phyloP scores from a whole-genome alignment of 139 green algal species.

The Chlamydomonas applanata region DNA sequence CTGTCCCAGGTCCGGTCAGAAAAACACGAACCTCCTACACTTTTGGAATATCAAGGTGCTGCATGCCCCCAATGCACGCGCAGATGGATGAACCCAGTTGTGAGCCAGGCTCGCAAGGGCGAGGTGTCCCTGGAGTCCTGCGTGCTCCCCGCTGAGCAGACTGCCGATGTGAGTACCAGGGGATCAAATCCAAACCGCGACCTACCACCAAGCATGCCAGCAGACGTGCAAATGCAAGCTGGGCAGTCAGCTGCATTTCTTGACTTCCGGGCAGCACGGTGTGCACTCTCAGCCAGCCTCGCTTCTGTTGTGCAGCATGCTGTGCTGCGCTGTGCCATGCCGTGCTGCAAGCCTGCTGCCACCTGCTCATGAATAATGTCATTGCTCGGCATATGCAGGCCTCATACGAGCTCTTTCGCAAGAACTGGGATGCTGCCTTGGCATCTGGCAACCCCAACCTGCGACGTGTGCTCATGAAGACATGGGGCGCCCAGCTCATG shows the following conservation, averaged over 20 bases:
- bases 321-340: no score
- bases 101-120: background rate
- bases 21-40: no score
- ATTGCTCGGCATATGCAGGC: no score
- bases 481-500: constrained; percentile 3
- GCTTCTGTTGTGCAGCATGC: no score
- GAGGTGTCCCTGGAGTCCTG: background rate
- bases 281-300: background rate
- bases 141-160: constrained; percentile 7
- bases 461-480: background rate
- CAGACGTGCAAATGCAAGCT: no score
- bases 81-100: constrained; percentile 9
- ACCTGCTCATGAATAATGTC: no score
- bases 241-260: no score
- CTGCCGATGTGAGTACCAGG: background rate
- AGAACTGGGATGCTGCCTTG: background rate
- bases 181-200: no score
- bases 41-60: no score
- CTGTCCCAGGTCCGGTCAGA: no score
- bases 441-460: background rate
- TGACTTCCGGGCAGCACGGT: background rate
- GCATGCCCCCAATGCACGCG: background rate
- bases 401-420: constrained; percentile 8
- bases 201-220: background rate
- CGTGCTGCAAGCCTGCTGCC: no score